Conservation (phyloP, 495 filamentous ascomycete species). For the Diplogelasinospora grovesii region DNA sequence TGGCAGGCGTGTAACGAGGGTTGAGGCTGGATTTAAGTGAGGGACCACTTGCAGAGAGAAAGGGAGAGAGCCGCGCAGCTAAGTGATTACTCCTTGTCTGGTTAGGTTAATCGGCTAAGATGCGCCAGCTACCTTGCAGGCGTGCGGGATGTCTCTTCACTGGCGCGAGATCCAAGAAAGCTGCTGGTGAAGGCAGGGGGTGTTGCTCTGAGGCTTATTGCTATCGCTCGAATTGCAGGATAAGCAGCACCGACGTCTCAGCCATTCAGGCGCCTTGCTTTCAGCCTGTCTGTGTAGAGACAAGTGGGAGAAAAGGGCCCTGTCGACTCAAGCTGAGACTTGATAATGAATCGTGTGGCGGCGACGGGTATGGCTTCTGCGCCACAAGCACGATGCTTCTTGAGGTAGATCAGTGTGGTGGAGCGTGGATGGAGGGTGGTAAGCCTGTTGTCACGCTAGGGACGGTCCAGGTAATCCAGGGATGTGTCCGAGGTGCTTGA, state of each 20-base stretch:
- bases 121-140: not conserved
- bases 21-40: constrained; percentile 5
- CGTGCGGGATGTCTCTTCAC: not conserved
- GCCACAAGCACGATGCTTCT: constrained; percentile 6
- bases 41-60: not conserved
- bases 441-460: constrained; percentile 15
- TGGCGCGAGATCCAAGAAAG: not conserved
- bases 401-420: too few species aligned
- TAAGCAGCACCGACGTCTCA: constrained; percentile 18
- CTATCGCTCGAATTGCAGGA: constrained; percentile 21
- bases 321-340: constrained; percentile 4
- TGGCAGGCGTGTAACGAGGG: not conserved
- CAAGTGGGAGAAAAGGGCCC: not conserved
- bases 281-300: constrained; percentile 14
- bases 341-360: constrained; percentile 18
- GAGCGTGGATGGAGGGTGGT: constrained; percentile 11
- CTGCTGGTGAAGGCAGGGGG: constrained; percentile 6
- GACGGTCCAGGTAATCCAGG: constrained; percentile 15
- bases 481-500: constrained; percentile 1
- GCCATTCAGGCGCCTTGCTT: constrained; percentile 21
- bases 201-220: constrained; percentile 8
- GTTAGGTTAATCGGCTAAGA: constrained; percentile 8
- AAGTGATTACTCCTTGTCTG: constrained; percentile 4
- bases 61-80: constrained; percentile 12
- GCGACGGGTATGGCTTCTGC: constrained; percentile 11